Conservation (phyloP, 768 basidiomycete species). For the Lentinula lateritia region DNA sequence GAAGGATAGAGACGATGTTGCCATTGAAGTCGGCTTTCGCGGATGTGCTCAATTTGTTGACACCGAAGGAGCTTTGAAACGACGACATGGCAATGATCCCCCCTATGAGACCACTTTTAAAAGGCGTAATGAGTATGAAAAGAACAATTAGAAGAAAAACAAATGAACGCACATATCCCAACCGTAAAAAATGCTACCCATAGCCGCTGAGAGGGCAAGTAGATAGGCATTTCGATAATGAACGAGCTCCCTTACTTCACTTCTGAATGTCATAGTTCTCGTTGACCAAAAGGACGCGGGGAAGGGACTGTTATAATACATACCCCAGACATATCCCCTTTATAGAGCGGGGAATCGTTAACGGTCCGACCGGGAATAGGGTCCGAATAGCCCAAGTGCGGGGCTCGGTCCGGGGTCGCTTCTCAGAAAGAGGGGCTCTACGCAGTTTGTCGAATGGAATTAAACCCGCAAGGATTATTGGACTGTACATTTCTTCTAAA, state of each 20-base stretch:
- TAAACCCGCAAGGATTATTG: too few relatives aligned
- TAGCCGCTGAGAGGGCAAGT: constrained; percentile 36
- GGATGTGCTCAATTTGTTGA: constrained; percentile 29
- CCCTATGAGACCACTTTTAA: constrained; percentile 39
- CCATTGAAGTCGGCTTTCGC: constrained; percentile 38
- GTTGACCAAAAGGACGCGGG: not conserved
- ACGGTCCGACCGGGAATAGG: not conserved
- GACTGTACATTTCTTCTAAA: too few relatives aligned
- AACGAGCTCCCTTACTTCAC: constrained; percentile 17
- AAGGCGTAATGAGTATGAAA: constrained; percentile 6
- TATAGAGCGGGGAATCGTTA: not conserved
- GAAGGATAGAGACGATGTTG: constrained; percentile 47
- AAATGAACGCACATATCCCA: constrained; percentile 33
- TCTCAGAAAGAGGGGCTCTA: too few relatives aligned
- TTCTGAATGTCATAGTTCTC: constrained; percentile 20
- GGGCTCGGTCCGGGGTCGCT: too few relatives aligned
- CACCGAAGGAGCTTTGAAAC: constrained; percentile 43
- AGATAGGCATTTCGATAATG: constrained; percentile 40
- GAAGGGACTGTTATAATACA: constrained; percentile 5
- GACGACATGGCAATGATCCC: constrained; percentile 40
- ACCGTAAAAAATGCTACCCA: constrained; percentile 45
- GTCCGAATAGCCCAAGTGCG: too few relatives aligned
- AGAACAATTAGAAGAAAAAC: not conserved
- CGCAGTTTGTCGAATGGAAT: too few relatives aligned
- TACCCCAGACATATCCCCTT: constrained; percentile 3